Conservation (phyloP, 257 asterid genomes). For the Nicotiana tabacum region DNA sequence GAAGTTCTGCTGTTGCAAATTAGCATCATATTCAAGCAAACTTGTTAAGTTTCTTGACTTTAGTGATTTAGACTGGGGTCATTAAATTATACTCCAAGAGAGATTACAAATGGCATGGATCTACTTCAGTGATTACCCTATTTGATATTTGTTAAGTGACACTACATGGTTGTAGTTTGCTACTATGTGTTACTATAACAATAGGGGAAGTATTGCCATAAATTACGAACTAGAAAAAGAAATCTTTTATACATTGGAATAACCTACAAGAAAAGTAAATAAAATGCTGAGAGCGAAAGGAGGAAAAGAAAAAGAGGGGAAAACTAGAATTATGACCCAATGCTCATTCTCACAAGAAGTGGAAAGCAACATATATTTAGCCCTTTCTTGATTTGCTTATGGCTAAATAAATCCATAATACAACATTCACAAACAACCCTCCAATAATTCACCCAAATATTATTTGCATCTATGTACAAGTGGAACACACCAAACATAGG, state of each 20-base stretch:
- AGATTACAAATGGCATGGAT: background rate
- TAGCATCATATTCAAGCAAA: background rate
- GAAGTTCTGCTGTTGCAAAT: too few relatives aligned
- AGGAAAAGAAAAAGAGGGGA: background rate
- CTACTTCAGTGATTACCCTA: background rate
- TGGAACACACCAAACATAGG: background rate
- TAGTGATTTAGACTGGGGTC: too few relatives aligned
- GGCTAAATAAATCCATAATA: background rate
- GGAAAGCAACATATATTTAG: background rate
- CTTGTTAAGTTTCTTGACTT: background rate
- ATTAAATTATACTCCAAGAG: background rate
- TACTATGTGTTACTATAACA: background rate
- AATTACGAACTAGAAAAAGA: background rate
- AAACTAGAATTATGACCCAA: background rate
- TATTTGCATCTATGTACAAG: background rate
- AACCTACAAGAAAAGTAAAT: constrained; percentile 5
- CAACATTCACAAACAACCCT: background rate
- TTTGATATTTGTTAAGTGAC: background rate
- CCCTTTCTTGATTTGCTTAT: constrained; percentile 2
- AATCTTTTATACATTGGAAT: constrained; percentile 7
- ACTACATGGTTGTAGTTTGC: background rate
- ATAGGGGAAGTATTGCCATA: background rate
- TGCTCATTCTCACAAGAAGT: background rate
- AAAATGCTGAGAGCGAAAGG: background rate
- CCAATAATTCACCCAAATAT: background rate